Conservation (phyloP, 257 asterid genomes). For the Avicennia marina region DNA sequence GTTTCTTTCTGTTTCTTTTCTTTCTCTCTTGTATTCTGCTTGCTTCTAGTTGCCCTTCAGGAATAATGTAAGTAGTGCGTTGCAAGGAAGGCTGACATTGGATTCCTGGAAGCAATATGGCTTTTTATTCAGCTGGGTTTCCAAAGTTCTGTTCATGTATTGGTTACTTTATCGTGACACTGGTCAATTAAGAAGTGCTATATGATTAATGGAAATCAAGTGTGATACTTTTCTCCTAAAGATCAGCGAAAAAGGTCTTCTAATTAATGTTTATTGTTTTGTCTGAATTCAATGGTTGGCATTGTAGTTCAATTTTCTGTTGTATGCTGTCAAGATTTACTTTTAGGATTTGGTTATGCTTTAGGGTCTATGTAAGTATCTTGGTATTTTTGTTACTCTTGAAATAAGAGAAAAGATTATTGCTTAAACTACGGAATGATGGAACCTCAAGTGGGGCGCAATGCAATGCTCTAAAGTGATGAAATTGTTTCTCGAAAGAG, state of each 20-base stretch:
- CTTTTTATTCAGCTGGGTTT: no score
- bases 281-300: no score
- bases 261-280: no score
- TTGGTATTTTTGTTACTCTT: neutral
- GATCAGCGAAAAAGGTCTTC: no score
- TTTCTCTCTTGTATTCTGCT: conserved; percentile 5
- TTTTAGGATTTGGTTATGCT: no score
- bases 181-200: no score
- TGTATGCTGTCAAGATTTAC: no score
- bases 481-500: conserved; percentile 15
- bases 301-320: no score
- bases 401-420: neutral
- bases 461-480: conserved; percentile 19
- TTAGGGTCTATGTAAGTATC: no score
- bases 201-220: no score
- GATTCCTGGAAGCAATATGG: no score
- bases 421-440: neutral
- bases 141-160: conserved; percentile 20
- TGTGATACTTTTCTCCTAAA: no score
- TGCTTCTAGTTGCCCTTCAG: conserved; percentile 10
- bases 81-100: conserved; percentile 9
- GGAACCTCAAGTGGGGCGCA: neutral
- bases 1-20: neutral
- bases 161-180: conserved; percentile 7
- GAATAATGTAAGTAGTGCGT: conserved; percentile 16